These are phyloP conservation scores for Aspergillus proliferans DNA, from an alignment of 2,329 filamentous ascomycete genomes.

Conservation along the genomic window DNA sequence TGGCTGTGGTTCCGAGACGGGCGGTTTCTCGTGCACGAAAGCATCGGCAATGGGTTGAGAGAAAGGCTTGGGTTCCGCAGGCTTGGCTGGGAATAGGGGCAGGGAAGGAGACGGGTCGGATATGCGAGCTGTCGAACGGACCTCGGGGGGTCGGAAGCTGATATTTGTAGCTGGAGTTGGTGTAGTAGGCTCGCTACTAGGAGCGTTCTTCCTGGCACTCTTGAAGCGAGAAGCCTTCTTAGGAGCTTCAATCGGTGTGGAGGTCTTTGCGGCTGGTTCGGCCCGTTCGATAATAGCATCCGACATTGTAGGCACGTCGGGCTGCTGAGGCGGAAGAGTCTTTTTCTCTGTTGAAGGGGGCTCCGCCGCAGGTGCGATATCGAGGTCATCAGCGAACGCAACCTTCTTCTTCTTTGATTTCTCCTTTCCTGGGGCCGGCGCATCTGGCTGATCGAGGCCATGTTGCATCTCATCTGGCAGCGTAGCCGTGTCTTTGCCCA, in stretches of 20 bases:
- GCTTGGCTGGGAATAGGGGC: constrained; percentile 33
- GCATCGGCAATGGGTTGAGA: constrained; percentile 30
- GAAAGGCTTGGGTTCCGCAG: constrained; percentile 32
- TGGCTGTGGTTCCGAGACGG: constrained; percentile 21
- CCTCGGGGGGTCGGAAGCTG: constrained; percentile 13
- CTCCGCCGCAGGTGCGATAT: constrained; percentile 55
- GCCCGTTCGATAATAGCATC: constrained; percentile 42
- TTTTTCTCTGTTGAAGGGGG: constrained; percentile 19
- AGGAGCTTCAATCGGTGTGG: constrained; percentile 15
- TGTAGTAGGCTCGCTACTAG: constrained; percentile 1
- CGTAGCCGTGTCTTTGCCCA: constrained; percentile 45
- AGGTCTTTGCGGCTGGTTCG: constrained; percentile 11
- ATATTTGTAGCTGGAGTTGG: constrained; percentile 9
- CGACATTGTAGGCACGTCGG: constrained; percentile 30
- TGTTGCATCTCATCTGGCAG: constrained; percentile 28
- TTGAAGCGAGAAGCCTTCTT: constrained; percentile 43
- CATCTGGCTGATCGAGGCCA: constrained; percentile 23
- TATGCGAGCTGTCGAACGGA: constrained; percentile 15
- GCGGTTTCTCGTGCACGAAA: constrained; percentile 9
- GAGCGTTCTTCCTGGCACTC: constrained; percentile 21
- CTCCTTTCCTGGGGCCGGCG: neutral
- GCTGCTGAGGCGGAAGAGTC: constrained; percentile 18
- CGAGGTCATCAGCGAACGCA: constrained; percentile 68
- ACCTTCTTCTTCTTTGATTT: constrained; percentile 57
- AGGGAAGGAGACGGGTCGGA: constrained; percentile 21